A percentile compares a stretch with the other conserved stretches of the same genome.
Evolutionary conservation across 129 eudicot species (phyloP).

Genomic region (Artemisia annua): DNA sequence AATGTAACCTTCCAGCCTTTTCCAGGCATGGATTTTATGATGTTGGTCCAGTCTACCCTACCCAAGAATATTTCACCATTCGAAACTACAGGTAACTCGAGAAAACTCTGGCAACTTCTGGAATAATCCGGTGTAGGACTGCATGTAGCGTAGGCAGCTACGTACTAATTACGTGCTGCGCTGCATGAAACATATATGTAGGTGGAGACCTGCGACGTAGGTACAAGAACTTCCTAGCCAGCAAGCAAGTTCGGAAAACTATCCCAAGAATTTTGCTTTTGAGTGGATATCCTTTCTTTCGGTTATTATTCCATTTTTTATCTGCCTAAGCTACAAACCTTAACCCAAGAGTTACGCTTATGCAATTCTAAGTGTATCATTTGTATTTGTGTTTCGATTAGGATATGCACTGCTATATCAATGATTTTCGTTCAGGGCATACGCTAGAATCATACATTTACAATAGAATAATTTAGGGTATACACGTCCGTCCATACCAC

Average conservation of each 20-base stretch:
- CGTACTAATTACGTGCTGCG: background rate
- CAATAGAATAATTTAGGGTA: too few species aligned
- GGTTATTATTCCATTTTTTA: too few species aligned
- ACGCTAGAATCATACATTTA: too few species aligned
- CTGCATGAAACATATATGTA: slow-evolving; percentile 21
- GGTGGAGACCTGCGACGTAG: slow-evolving; percentile 38
- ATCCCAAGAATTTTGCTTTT: slow-evolving; percentile 39
- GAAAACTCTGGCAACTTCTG: background rate
- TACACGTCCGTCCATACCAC: too few species aligned
- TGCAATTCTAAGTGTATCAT: too few species aligned
- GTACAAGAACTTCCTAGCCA: slow-evolving; percentile 37
- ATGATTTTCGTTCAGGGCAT: too few species aligned
- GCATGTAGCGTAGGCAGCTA: background rate
- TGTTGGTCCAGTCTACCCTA: slow-evolving; percentile 35
- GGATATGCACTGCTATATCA: too few species aligned
- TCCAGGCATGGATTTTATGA: slow-evolving; percentile 30
- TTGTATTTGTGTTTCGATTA: too few species aligned
- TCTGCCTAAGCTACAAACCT: too few species aligned
- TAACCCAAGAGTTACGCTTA: too few species aligned
- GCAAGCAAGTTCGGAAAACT: slow-evolving; percentile 30
- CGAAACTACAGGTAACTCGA: slow-evolving; percentile 29
- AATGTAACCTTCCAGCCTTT: background rate
- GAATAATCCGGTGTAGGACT: background rate
- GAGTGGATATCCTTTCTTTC: background rate
- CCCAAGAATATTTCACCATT: slow-evolving; percentile 23